Conservation (phyloP, 106 monocot genomes). For the Allium cepa region DNA sequence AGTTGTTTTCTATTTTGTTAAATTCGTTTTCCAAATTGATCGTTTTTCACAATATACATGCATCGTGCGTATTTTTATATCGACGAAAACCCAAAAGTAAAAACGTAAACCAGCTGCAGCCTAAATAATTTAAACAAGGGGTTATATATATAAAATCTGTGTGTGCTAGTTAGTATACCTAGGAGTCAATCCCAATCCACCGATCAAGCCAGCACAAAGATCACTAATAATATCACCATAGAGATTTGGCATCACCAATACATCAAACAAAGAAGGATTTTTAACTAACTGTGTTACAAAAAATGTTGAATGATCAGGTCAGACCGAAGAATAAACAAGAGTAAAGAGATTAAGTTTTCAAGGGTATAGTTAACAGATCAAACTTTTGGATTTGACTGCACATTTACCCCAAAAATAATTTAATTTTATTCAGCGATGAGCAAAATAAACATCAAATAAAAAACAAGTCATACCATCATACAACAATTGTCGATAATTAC, state of each 20-base stretch:
- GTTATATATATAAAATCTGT: too few relatives aligned
- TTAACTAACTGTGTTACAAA: slow-evolving; percentile 69
- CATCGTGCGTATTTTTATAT: too few relatives aligned
- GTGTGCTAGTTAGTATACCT: slow-evolving; percentile 31
- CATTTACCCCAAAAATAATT: too few relatives aligned
- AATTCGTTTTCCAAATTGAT: too few relatives aligned
- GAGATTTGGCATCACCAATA: slow-evolving; percentile 93
- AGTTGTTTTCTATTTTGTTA: too few relatives aligned
- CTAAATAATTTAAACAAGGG: too few relatives aligned
- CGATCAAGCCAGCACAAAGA: slow-evolving; percentile 95
- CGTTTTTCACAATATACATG: too few relatives aligned
- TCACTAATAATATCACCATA: slow-evolving; percentile 99
- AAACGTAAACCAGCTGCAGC: too few relatives aligned
- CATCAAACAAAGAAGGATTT: slow-evolving; percentile 85
- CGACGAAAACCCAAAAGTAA: too few relatives aligned
- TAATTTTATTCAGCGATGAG: too few relatives aligned
- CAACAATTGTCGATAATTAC: slow-evolving; percentile 97
- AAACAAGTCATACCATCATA: slow-evolving; percentile 68
- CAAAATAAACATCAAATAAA: too few relatives aligned
- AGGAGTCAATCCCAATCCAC: slow-evolving; percentile 91
- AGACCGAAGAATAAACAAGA: neutral
- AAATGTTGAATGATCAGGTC: neutral
- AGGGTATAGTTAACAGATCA: neutral
- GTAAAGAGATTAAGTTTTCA: neutral
- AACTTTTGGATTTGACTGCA: too few relatives aligned